phyloP scores from a whole-genome alignment of 352 stramenopile species.

The Pythium chondricola region DNA sequence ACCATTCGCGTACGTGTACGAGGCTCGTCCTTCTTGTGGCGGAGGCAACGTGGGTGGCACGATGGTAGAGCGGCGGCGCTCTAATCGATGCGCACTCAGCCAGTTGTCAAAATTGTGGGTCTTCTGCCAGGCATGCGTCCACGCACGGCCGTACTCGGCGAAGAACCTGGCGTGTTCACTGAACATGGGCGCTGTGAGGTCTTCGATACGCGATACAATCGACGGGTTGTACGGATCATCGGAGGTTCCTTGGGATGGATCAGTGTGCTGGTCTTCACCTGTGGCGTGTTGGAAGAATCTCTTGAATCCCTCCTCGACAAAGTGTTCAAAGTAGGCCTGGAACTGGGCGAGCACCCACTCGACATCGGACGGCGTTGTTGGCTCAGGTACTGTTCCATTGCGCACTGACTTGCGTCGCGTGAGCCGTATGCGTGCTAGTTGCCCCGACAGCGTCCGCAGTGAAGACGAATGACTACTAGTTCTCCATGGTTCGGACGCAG shows the following conservation, averaged over 20 bases:
- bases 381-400: conserved; percentile 5
- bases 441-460: conserved; percentile 9
- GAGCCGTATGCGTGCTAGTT: conserved; percentile 6
- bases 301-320: conserved; percentile 35
- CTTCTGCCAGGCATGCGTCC: conserved; percentile 56
- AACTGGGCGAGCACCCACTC: conserved; percentile 61
- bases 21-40: conserved; percentile 35
- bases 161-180: conserved; percentile 37
- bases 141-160: conserved; percentile 49
- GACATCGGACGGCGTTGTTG: conserved; percentile 30
- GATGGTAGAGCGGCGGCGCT: conserved; percentile 25
- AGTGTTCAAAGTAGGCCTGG: conserved; percentile 54
- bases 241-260: background rate
- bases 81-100: conserved; percentile 24
- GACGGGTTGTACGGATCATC: conserved; percentile 33
- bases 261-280: no score
- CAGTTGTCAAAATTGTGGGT: conserved; percentile 60
- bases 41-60: conserved; percentile 10
- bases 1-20: conserved; percentile 60
- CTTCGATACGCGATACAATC: conserved; percentile 45
- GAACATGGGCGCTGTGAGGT: conserved; percentile 41
- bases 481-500: background rate
- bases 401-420: conserved; percentile 8
- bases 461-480: conserved; percentile 7
- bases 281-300: no score